Base-by-base conservation (phyloP, 2,329 filamentous ascomycete species). In the Madurella fahalii region DNA sequence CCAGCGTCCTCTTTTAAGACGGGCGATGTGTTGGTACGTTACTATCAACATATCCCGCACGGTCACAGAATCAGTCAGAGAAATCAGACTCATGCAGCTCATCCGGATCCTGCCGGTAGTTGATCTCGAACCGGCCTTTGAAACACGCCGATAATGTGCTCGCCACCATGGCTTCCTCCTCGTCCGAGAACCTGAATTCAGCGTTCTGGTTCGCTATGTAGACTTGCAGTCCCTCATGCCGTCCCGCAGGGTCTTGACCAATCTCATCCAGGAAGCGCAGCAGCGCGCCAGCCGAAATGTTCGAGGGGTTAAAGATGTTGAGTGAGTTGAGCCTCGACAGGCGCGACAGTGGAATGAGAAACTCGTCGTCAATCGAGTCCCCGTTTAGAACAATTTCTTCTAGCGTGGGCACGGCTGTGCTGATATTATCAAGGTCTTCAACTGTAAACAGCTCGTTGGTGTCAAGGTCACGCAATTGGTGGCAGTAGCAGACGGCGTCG, bases 311-410 rank as follows among this genome's bases (percentile, higher is more conserved):
- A 39, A 74, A 76, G 41, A 86, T 77, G 4, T 74, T 76, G 7
- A 87, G 69, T 4, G 68, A 72, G 44, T 75, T 77, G 37, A 87
- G 68, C 32, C 76, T 71, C 3, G 65, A 65, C 42, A 85, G 69
- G 1, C 17, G 51, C 9, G 62, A 51, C 0, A 75, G 54, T 0
- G 59, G 55, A 5, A 65, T 65, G 11, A 78, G 72, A 12, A 83
- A 64, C 3, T 66, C 63, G 34, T 74, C 71, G 56, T 83, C 77
- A 5, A 77, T 73, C 18, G 80, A 67, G 15, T 78, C 77, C 42
- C 83, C 83, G 42, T 75, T 77, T 47, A 86, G 76, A 43, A 73
- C 77, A 13, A 87, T 67, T 12, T 81, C 76, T 59, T 84, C 80
- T 0, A 88, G 72, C 15, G 72, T 64, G 0, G 68, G 68, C 9